phyloP scores from a whole-genome alignment of 2,329 filamentous ascomycete genomes.

The Zymoseptoria tritici region DNA sequence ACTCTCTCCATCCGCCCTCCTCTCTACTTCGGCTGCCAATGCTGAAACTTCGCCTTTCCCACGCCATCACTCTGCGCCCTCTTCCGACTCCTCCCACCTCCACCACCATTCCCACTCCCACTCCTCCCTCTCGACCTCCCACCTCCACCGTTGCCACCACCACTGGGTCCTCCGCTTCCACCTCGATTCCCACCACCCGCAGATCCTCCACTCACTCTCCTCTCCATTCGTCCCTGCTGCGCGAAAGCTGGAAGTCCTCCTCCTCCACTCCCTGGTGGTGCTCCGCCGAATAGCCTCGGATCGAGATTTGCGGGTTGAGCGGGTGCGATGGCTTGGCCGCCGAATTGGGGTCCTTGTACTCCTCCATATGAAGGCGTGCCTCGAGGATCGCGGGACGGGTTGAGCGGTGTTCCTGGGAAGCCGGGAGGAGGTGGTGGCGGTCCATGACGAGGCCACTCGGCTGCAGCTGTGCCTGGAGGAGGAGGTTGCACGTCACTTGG shows the following conservation, averaged over 20 bases:
- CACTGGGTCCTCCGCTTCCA: not conserved
- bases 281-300: slow-evolving; percentile 7
- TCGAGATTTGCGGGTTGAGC: slow-evolving; percentile 15
- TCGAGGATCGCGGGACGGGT: not conserved
- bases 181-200: not conserved
- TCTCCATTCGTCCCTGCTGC: slow-evolving; percentile 16
- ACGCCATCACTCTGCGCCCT: slow-evolving; percentile 1
- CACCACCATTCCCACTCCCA: not conserved
- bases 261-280: not conserved
- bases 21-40: not conserved
- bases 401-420: not conserved
- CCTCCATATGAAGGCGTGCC: not conserved
- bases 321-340: slow-evolving; percentile 23
- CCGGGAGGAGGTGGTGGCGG: slow-evolving; percentile 4
- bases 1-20: not conserved
- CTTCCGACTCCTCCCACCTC: not conserved
- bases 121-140: not conserved
- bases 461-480: slow-evolving; percentile 3
- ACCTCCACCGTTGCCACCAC: not conserved
- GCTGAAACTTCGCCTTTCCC: not conserved
- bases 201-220: not conserved
- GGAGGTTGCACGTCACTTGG: slow-evolving; percentile 3
- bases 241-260: slow-evolving; percentile 22
- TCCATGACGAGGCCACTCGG: slow-evolving; percentile 1
- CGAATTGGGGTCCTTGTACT: slow-evolving; percentile 11